Evolutionary conservation across 2,329 filamentous ascomycete genomes (phyloP).

Genomic region (Ascochyta lentis): DNA sequence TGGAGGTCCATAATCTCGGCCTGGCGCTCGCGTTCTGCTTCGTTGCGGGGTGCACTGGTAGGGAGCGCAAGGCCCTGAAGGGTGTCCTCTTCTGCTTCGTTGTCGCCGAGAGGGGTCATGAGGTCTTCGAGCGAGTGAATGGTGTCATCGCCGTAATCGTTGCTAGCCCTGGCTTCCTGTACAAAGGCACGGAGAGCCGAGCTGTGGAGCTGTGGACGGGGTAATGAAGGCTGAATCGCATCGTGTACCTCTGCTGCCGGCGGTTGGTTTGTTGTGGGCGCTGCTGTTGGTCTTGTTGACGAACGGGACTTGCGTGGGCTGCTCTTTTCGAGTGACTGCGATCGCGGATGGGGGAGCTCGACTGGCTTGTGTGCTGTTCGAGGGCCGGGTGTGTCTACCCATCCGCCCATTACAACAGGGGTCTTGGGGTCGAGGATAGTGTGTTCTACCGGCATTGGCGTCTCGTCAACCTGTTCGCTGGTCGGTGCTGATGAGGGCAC

Average conservation of each 20-base stretch:
- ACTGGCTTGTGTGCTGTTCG: conserved; percentile 26
- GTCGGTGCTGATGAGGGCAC: conserved; percentile 8
- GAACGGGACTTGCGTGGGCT: conserved; percentile 23
- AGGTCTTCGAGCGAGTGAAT: conserved; percentile 57
- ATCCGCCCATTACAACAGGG: conserved; percentile 56
- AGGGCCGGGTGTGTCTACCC: conserved; percentile 56
- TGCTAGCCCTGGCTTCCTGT: conserved; percentile 44
- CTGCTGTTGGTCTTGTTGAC: conserved; percentile 13
- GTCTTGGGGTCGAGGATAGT: conserved; percentile 47
- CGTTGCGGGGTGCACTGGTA: conserved; percentile 40
- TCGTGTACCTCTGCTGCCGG: conserved; percentile 5
- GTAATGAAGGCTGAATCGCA: neutral
- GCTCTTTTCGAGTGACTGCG: conserved; percentile 27
- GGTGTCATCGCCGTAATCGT: conserved; percentile 54
- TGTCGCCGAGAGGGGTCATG: conserved; percentile 38
- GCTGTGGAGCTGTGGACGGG: conserved; percentile 37
- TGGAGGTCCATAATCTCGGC: conserved; percentile 52
- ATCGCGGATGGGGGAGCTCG: conserved; percentile 12
- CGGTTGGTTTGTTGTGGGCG: conserved; percentile 7
- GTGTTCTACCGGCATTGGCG: conserved; percentile 36
- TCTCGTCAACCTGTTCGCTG: conserved; percentile 31
- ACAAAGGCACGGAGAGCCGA: conserved; percentile 52
- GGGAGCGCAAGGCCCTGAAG: conserved; percentile 39
- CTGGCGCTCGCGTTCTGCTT: conserved; percentile 51
- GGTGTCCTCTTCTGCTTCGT: conserved; percentile 43